A percentile compares a stretch with the other conserved stretches of the same genome.
These are phyloP conservation scores for Dactylonectria macrodidyma DNA, from an alignment of 2,329 filamentous ascomycete genomes.

Conservation along the genomic window DNA sequence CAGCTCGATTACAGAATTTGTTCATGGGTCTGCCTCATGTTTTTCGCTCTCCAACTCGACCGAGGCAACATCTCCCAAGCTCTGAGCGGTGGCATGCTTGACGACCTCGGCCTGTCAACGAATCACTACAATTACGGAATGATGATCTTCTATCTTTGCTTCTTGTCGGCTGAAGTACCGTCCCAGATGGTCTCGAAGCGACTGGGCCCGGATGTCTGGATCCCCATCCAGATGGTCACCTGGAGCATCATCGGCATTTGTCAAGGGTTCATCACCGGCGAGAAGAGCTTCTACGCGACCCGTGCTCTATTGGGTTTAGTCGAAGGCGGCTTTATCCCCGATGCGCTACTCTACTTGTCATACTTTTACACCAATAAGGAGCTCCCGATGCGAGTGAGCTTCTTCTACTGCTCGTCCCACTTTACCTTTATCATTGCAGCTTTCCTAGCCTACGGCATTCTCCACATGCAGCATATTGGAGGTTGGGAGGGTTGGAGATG, in stretches of 20 bases:
- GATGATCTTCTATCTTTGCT: constrained; percentile 51
- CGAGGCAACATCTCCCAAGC: constrained; percentile 64
- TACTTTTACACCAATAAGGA: constrained; percentile 73
- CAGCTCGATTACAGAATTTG: constrained; percentile 53
- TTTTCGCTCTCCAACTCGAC: constrained; percentile 63
- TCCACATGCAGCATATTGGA: constrained; percentile 66
- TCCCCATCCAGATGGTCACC: constrained; percentile 68
- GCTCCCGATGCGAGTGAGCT: constrained; percentile 74
- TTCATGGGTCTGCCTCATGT: constrained; percentile 57
- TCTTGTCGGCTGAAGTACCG: constrained; percentile 61
- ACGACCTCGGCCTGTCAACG: constrained; percentile 59
- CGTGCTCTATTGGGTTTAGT: constrained; percentile 59
- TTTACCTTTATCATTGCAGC: constrained; percentile 21
- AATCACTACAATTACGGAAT: constrained; percentile 55
- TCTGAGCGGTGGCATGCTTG: constrained; percentile 62
- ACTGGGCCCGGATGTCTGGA: constrained; percentile 72
- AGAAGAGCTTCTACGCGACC: constrained; percentile 51
- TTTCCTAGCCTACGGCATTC: constrained; percentile 60
- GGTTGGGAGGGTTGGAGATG: constrained; percentile 70
- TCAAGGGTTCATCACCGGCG: constrained; percentile 50
- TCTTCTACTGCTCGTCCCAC: constrained; percentile 71
- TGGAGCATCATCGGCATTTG: constrained; percentile 55
- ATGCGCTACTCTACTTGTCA: constrained; percentile 70
- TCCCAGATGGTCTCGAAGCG: constrained; percentile 73
- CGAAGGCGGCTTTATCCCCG: constrained; percentile 35